Evolutionary conservation across 768 basidiomycete genomes (phyloP).

Genomic region (Dacryopinax spathularia): DNA sequence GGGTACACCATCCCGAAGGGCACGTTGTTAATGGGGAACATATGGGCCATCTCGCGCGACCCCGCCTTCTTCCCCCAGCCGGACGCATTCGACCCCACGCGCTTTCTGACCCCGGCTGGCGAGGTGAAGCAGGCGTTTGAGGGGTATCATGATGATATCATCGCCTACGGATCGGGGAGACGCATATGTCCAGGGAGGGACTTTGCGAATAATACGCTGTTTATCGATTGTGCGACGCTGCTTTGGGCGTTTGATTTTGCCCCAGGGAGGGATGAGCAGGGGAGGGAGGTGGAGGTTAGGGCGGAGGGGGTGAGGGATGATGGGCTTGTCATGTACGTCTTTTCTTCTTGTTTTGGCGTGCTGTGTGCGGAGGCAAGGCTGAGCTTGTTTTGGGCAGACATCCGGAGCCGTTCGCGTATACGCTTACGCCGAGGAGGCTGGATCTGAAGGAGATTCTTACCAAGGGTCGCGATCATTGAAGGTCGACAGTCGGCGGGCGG

Average conservation of each 20-base stretch:
- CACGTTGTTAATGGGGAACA: slow-evolving; percentile 10
- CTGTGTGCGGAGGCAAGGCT: neutral
- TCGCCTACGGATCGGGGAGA: slow-evolving; percentile 6
- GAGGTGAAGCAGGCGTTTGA: neutral
- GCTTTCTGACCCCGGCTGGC: neutral
- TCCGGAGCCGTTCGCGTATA: neutral
- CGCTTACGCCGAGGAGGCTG: neutral
- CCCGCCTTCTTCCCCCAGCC: slow-evolving; percentile 2
- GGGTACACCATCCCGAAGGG: slow-evolving; percentile 12
- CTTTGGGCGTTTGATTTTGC: slow-evolving; percentile 1
- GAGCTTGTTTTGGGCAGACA: neutral
- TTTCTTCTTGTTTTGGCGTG: neutral
- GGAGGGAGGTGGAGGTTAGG: neutral
- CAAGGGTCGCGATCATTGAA: neutral
- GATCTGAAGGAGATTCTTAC: neutral
- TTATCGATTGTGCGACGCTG: neutral
- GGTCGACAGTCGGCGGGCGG: no score
- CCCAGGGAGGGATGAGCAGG: neutral
- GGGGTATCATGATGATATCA: slow-evolving; percentile 1
- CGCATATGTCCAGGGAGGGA: slow-evolving; percentile 7
- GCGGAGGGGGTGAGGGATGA: neutral
- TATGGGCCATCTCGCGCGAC: slow-evolving; percentile 8
- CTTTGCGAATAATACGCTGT: slow-evolving; percentile 1
- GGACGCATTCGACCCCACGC: slow-evolving; percentile 8
- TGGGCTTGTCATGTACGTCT: neutral